These are phyloP conservation scores for Suhomyces bolitotheri DNA, from an alignment of 1,139 yeast genomes.

Conservation along the genomic window DNA sequence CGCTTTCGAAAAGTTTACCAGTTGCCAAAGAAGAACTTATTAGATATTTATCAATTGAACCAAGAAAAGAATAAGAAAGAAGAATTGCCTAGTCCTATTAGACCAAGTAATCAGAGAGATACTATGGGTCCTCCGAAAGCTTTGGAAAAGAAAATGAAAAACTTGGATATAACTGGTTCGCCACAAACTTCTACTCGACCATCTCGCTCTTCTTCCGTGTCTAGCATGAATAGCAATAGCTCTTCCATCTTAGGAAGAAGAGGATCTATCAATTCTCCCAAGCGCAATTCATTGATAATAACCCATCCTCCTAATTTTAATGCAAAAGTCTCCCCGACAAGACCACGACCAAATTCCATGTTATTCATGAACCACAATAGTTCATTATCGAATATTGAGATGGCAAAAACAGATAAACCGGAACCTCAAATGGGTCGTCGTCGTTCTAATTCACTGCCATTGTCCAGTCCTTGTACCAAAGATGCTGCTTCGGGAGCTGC, in stretches of 20 bases:
- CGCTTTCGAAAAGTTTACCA: constrained; percentile 37
- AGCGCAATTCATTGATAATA: constrained; percentile 19
- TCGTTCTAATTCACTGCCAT: constrained; percentile 45
- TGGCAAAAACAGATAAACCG: constrained; percentile 2
- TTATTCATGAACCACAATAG: constrained; percentile 26
- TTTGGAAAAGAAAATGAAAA: constrained; percentile 19
- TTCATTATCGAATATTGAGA: constrained; percentile 22
- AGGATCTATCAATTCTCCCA: constrained; percentile 24
- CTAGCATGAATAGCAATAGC: constrained; percentile 19
- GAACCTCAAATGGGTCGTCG: constrained; percentile 26
- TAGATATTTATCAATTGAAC: constrained; percentile 23
- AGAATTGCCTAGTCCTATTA: neutral
- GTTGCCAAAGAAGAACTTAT: constrained; percentile 30
- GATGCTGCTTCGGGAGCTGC: constrained; percentile 40
- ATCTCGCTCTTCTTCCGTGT: constrained; percentile 27
- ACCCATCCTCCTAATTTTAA: constrained; percentile 10
- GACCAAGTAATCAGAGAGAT: constrained; percentile 1
- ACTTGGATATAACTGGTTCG: constrained; percentile 16
- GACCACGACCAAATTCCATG: constrained; percentile 30
- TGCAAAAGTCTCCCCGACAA: constrained; percentile 11
- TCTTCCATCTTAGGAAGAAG: constrained; percentile 16
- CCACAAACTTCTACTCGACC: constrained; percentile 16
- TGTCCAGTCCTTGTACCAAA: constrained; percentile 12
- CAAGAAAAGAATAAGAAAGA: no score
- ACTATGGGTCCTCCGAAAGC: constrained; percentile 2